Percentiles rank a stretch among this genome's conserved stretches.
phyloP scores from a whole-genome alignment of 2,329 filamentous ascomycete species.

The Colletotrichum brevisporum region DNA sequence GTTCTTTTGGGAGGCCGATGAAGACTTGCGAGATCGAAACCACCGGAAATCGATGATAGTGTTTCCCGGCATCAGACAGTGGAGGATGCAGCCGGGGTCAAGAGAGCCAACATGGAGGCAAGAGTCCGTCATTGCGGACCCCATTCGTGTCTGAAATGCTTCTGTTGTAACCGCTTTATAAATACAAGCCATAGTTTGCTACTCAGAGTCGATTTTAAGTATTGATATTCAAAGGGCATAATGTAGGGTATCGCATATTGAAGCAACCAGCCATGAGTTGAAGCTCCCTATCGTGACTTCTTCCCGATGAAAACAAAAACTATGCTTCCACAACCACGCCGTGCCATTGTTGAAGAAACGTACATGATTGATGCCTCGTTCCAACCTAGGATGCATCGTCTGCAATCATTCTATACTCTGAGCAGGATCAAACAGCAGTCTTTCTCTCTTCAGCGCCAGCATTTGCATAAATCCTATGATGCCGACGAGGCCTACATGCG shows the following conservation, averaged over 20 bases:
- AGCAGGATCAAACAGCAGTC: not conserved
- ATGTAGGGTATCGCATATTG: too few relatives aligned
- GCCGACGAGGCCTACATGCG: not conserved
- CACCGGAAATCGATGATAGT: not conserved
- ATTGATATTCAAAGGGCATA: too few relatives aligned
- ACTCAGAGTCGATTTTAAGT: not conserved
- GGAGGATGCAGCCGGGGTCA: not conserved
- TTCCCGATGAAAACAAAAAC: not conserved
- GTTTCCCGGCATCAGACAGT: conserved; percentile 5
- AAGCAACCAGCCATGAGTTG: too few relatives aligned
- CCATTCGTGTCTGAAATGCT: not conserved
- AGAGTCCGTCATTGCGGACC: not conserved
- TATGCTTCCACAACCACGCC: not conserved
- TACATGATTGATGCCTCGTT: not conserved
- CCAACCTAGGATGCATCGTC: not conserved
- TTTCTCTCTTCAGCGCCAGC: conserved; percentile 1
- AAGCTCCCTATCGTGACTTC: not conserved
- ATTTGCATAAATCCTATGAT: conserved; percentile 2
- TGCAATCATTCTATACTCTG: not conserved
- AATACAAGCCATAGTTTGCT: not conserved
- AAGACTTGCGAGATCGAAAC: not conserved
- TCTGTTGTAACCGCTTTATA: not conserved
- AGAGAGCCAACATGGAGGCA: not conserved
- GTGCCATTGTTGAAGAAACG: not conserved
- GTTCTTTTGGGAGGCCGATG: not conserved